Base-by-base conservation (phyloP, 345 rosid species). In the Trapa bicornis region DNA sequence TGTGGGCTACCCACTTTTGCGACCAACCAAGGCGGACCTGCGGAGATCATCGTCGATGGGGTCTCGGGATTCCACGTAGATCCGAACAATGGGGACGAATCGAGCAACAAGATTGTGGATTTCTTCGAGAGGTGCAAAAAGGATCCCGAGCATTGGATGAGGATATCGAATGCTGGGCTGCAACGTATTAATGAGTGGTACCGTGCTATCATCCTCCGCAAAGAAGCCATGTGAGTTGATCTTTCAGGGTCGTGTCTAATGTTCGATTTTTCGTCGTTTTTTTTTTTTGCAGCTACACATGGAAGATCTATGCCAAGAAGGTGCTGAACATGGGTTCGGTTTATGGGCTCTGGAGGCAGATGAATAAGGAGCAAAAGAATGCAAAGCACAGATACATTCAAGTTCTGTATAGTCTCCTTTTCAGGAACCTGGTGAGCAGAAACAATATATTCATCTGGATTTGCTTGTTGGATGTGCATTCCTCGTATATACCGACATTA, bases 1-100 rank as follows among this genome's bases (percentile, higher is more conserved):
- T 89, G 97, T 63, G 97, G 99, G 65, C 73, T 94, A 1, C 96
- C 99, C 17, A 91, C 89, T 1, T 94, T 94, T 53, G 99, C 97
- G 0, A 94, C 99, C 1, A 86, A 86, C 67, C 87, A 94, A 78
- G 97, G 97, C 39, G 97, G 97, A 15, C 96, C 97, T 0, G 98
- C 97, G 0, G 97, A 94, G 81, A 94, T 94, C 37, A 87, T 91
- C 29, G 86, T 91, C 13, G 96, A 94, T 75, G 93, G 89, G 29
- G 77, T 89, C 71, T 94, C 96, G 4, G 97, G 99, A 37, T 94
- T 91, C 76, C 96, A 87, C 67, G 81, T 89, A 11, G 87, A 91
- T 74, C 99, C 99, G 0, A 85, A 80, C 80, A 83, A 86, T 68
- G 97, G 97, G 1, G 90, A 89, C 4, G 90, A 84, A 16, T 81